Evolutionary conservation across 495 filamentous ascomycete genomes (phyloP).

Genomic region (Aspergillus incahuasiensis): DNA sequence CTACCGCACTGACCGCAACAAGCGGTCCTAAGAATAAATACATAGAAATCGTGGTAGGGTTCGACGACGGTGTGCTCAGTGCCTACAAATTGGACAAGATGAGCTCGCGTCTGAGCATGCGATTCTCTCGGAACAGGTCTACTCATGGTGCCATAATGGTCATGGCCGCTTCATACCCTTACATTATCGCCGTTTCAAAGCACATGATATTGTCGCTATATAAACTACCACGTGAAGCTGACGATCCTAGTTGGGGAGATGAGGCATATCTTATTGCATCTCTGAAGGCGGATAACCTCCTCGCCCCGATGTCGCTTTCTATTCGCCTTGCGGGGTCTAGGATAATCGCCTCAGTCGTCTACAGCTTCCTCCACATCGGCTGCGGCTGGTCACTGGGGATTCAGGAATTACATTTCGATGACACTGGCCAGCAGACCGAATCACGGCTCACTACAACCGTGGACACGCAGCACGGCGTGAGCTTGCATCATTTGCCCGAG

Average conservation of each 20-base stretch:
- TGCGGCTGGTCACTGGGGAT: conserved; percentile 84
- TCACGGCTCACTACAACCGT: conserved; percentile 52
- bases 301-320: conserved; percentile 74
- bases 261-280: conserved; percentile 67
- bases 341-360: conserved; percentile 79
- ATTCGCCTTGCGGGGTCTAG: conserved; percentile 57
- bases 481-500: conserved; percentile 35
- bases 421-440: conserved; percentile 46
- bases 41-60: conserved; percentile 61
- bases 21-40: conserved; percentile 25
- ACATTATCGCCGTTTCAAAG: conserved; percentile 71
- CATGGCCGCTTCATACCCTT: conserved; percentile 70
- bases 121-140: conserved; percentile 51
- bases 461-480: conserved; percentile 38
- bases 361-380: conserved; percentile 52
- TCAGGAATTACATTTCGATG: conserved; percentile 72
- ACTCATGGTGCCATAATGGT: conserved; percentile 64
- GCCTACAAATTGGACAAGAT: conserved; percentile 56
- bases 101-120: conserved; percentile 36
- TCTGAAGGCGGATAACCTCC: conserved; percentile 73
- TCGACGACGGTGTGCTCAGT: conserved; percentile 68
- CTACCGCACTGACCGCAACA: conserved; percentile 67
- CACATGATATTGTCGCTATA: conserved; percentile 72
- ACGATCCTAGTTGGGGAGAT: conserved; percentile 7
- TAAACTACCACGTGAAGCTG: conserved; percentile 39